Base-by-base conservation (phyloP, 164 flowering plant genomes). In the Berberis vulgaris region DNA sequence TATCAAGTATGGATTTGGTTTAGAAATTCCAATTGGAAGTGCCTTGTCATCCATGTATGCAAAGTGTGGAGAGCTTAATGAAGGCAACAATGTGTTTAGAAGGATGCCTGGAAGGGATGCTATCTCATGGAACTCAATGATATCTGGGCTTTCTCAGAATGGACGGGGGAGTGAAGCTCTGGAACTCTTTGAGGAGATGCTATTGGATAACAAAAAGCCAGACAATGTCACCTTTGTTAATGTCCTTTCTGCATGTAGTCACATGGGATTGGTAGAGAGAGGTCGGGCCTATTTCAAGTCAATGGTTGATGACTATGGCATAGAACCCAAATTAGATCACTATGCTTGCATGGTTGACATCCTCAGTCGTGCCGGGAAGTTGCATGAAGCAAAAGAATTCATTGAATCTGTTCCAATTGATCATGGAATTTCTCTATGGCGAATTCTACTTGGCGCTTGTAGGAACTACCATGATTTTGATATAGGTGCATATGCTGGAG, bases 331-430 rank as follows among this genome's bases (percentile, higher is more conserved):
- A 66, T 70, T 90, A 6, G 90, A 90, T 52, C 97, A 89, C 44
- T 82, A 83, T 67, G 97, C 91, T 41, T 89, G 97, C 72, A 84
- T 89, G 91, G 93, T 89, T 59, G 96, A 89, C 80, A 60, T 84
- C 10, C 72, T 87, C 61, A 82, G 94, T 66, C 88, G 95, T 62
- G 86, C 85, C 5, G 95, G 97, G 49, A 80, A 73, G 70, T 82
- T 90, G 7, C 39, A 69, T 10, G 86, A 86, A 72, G 89, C 97
- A 6, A 86, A 78, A 68, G 83, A 78, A n/a, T 87, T 90, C 49
- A 86, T 88, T 47, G 92, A 90, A 64, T 79, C 87, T n/a, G 82
- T 83, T 49, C 68, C 75, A 2, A 54, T 81, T 11, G 87, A 85
- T 61, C 86, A 90, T 61, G 90, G 89, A 12, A 66, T 82, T 72